Evolutionary conservation across 495 filamentous ascomycete genomes (phyloP).

Genomic region (Tuber brumale): DNA sequence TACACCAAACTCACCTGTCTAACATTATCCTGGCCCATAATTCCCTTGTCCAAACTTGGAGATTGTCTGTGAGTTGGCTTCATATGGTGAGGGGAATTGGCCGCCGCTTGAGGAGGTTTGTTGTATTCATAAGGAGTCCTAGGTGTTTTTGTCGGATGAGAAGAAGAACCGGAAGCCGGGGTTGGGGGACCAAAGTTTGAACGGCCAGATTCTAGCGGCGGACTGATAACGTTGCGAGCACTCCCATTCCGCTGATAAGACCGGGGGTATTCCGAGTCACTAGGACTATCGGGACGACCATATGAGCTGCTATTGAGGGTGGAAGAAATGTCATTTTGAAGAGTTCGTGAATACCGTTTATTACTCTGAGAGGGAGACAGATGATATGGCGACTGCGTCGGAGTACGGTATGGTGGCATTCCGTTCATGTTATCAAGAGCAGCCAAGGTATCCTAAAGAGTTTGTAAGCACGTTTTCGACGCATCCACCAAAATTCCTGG

Average conservation of each 20-base stretch:
- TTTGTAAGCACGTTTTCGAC: conserved; percentile 41
- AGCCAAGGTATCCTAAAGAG: conserved; percentile 62
- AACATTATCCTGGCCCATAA: conserved; percentile 40
- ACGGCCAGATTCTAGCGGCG: conserved; percentile 32
- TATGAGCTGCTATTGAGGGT: conserved; percentile 32
- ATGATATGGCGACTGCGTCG: conserved; percentile 42
- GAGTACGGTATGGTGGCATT: conserved; percentile 33
- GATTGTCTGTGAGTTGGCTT: conserved; percentile 34
- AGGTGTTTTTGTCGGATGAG: conserved; percentile 32
- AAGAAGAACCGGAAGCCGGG: conserved; percentile 19
- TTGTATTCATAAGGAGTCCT: conserved; percentile 36
- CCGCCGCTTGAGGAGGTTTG: conserved; percentile 12
- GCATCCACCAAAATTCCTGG: conserved; percentile 27
- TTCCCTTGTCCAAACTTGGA: conserved; percentile 39
- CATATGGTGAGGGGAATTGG: conserved; percentile 30
- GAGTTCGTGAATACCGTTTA: conserved; percentile 68
- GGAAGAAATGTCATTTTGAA: conserved; percentile 42
- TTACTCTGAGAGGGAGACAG: conserved; percentile 52
- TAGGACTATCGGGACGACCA: conserved; percentile 35
- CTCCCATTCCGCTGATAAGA: conserved; percentile 22
- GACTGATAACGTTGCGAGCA: conserved; percentile 34
- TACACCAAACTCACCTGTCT: conserved; percentile 33
- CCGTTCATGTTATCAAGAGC: conserved; percentile 51
- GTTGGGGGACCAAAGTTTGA: conserved; percentile 25
- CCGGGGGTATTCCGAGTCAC: conserved; percentile 34